Percentiles rank a stretch among this genome's conserved stretches.
These are phyloP conservation scores for Leonotis leonurus DNA, from an alignment of 257 asterid species.

Conservation along the genomic window DNA sequence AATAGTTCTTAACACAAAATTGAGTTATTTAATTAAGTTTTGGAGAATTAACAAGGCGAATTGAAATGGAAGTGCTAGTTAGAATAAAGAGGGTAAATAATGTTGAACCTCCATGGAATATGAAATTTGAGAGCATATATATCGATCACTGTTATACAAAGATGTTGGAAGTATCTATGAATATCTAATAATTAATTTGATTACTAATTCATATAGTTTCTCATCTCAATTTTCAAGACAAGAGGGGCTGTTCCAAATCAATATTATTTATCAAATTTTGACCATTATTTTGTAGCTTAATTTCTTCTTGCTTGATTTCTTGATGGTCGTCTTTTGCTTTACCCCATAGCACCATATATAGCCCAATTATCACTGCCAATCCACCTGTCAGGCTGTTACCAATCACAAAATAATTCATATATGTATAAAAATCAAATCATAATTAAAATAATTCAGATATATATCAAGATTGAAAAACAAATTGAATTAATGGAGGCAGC, in stretches of 20 bases:
- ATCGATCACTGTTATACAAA: too few species aligned
- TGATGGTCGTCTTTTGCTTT: slow-evolving; percentile 52
- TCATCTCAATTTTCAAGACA: slow-evolving; percentile 17
- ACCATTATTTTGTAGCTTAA: slow-evolving; percentile 3
- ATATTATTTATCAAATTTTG: slow-evolving; percentile 17
- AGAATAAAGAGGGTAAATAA: too few species aligned
- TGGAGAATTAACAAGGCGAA: too few species aligned
- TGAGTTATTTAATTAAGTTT: too few species aligned
- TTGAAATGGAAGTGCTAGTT: too few species aligned
- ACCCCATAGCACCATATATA: slow-evolving; percentile 70
- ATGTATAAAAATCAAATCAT: background rate
- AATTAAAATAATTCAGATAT: background rate
- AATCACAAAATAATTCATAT: background rate
- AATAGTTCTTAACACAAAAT: too few species aligned
- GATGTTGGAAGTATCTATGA: too few species aligned
- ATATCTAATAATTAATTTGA: too few species aligned
- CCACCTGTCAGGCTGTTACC: slow-evolving; percentile 46
- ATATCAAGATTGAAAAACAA: background rate
- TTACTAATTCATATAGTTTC: too few species aligned
- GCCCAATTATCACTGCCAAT: slow-evolving; percentile 53
- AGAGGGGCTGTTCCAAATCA: slow-evolving; percentile 51
- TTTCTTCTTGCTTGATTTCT: slow-evolving; percentile 8
- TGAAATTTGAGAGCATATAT: too few species aligned
- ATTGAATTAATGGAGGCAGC: background rate
- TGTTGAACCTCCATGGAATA: too few species aligned